These are phyloP conservation scores for Celoporthe dispersa DNA, from an alignment of 2,329 filamentous ascomycete species.

Conservation along the genomic window DNA sequence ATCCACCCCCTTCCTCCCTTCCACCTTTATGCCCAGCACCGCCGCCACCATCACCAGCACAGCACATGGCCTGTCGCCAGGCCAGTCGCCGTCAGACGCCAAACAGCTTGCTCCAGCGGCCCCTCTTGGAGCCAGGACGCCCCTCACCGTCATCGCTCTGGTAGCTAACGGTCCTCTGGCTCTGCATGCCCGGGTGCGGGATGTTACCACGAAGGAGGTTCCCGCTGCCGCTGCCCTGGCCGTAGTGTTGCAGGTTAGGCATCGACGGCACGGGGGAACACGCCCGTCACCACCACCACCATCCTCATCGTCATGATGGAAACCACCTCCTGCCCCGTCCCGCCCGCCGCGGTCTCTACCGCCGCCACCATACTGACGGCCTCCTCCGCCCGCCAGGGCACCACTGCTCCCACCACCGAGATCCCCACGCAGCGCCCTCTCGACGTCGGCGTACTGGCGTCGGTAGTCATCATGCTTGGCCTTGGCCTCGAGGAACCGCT, in stretches of 20 bases:
- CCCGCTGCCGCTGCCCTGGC: conserved; percentile 4
- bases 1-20: not conserved
- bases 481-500: conserved; percentile 48
- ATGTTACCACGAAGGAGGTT: conserved; percentile 13
- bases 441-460: conserved; percentile 47
- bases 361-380: not conserved
- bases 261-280: conserved; percentile 23
- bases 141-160: conserved; percentile 21
- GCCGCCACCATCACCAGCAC: not conserved
- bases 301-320: not conserved
- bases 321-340: not conserved
- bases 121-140: conserved; percentile 22
- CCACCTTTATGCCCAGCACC: not conserved
- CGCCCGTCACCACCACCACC: not conserved
- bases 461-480: conserved; percentile 50
- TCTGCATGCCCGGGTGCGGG: conserved; percentile 28
- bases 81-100: conserved; percentile 17
- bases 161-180: conserved; percentile 25
- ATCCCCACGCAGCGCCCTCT: conserved; percentile 48
- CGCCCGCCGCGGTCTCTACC: not conserved
- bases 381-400: not conserved
- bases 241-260: conserved; percentile 19
- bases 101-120: conserved; percentile 27
- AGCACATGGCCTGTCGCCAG: not conserved
- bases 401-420: conserved; percentile 22